Base-by-base conservation (phyloP, 2,329 filamentous ascomycete genomes). In the Botryotinia narcissicola region DNA sequence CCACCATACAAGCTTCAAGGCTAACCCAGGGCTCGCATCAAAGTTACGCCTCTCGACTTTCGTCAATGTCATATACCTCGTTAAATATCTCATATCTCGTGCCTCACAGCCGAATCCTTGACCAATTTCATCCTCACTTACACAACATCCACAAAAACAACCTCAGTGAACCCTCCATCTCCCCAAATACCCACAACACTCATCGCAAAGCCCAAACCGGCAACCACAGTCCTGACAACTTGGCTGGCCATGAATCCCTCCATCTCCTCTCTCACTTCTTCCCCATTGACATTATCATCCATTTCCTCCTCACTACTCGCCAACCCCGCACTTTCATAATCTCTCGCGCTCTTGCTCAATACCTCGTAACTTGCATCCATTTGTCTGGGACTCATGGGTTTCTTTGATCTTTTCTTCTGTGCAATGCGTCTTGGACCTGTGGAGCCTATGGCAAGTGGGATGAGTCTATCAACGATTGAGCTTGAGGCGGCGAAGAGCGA, bases 301-400 rank as follows among this genome's bases (percentile, higher is more conserved):
- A 82, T 84, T 77, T 81, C 81, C 77, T 88, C 89, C 82, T 86
- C 86, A 59, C 84, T 84, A 66, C 82, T 83, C 54, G 64, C 77
- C 32, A 79, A 79, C 10, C 79, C 81, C 74, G 88, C 85, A 75
- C 84, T 86, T 75, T 88, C 85, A 75, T 84, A 86, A 76, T 89
- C 86, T 48, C 75, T 59, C 64, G 77, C 75, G 66, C 76, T 79
- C 16, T 77, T 74, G 61, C 87, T 85, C 37, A 92, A 84, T 16
- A 92, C 88, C 82, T 93, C 91, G 82, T 92, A 93, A 85, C 89
- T 93, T 63, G 89, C 87, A 81, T 94, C 91, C 85, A 93, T 88
- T 75, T 79, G 78, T 70, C 75, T 76, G 3, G 66, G 48, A 1
- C 66, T 69, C 66, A 42, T 42, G 32, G 48, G 35, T n/a, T 69